These are phyloP conservation scores for Boletus barrowsii DNA, from an alignment of 768 basidiomycete species.

Conservation along the genomic window DNA sequence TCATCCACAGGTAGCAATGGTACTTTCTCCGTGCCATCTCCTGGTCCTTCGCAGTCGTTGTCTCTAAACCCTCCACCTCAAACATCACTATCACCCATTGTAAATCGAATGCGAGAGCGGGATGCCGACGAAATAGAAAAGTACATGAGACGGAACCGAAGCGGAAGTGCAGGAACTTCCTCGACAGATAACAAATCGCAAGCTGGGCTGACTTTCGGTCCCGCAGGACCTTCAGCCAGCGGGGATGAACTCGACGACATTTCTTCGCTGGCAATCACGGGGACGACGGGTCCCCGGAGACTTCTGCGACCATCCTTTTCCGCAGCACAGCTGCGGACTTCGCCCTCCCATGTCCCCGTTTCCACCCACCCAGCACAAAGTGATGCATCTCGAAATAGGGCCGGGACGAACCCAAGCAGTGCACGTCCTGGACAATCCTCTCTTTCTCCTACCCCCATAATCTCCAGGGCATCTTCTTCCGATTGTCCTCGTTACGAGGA, in stretches of 20 bases:
- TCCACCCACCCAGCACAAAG: constrained; percentile 39
- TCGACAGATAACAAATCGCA: constrained; percentile 71
- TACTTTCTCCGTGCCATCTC: constrained; percentile 38
- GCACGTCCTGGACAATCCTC: constrained; percentile 41
- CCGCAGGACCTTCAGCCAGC: constrained; percentile 49
- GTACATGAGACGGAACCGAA: constrained; percentile 77
- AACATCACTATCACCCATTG: constrained; percentile 69
- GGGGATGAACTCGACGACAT: constrained; percentile 54
- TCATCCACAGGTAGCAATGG: constrained; percentile 36
- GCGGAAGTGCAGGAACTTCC: constrained; percentile 71
- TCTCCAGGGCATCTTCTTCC: constrained; percentile 55
- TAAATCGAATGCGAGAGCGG: constrained; percentile 74
- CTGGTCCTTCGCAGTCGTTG: constrained; percentile 35
- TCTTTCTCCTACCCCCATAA: constrained; percentile 40
- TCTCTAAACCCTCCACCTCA: constrained; percentile 36
- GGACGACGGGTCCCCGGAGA: constrained; percentile 57
- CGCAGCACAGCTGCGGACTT: constrained; percentile 68
- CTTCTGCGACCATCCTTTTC: constrained; percentile 70
- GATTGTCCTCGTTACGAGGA: constrained; percentile 43
- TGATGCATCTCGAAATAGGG: constrained; percentile 49
- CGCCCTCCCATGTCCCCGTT: constrained; percentile 36
- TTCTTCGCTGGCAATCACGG: constrained; percentile 44
- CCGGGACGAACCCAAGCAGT: constrained; percentile 64
- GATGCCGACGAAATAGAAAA: constrained; percentile 89
- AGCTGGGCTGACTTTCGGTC: constrained; percentile 45